Evolutionary conservation across 2,329 filamentous ascomycete species (phyloP).

Genomic region (Hymenoscyphus salicellus): DNA sequence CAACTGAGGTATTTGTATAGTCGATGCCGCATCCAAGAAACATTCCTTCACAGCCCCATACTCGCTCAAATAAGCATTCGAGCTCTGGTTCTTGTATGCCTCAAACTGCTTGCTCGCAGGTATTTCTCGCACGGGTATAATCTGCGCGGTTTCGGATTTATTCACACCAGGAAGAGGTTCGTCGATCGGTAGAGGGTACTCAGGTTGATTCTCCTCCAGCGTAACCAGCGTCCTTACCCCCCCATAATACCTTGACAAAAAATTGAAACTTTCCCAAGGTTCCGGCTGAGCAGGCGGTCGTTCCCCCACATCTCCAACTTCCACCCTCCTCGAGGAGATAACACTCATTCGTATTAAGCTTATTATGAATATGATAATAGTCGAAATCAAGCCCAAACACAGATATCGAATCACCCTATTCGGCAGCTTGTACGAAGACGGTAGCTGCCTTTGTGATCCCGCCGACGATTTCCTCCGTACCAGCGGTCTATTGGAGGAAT

Average conservation of each 20-base stretch:
- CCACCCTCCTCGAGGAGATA: slow-evolving; percentile 61
- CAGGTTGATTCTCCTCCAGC: slow-evolving; percentile 65
- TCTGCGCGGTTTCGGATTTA: slow-evolving; percentile 32
- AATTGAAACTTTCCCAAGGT: slow-evolving; percentile 80
- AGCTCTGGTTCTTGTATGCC: slow-evolving; percentile 56
- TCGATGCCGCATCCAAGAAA: slow-evolving; percentile 69
- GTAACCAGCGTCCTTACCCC: slow-evolving; percentile 72
- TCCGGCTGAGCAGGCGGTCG: slow-evolving; percentile 61
- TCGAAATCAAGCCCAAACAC: slow-evolving; percentile 66
- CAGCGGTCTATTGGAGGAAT: slow-evolving; percentile 33
- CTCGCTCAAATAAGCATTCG: slow-evolving; percentile 48
- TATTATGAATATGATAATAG: slow-evolving; percentile 73
- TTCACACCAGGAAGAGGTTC: slow-evolving; percentile 48
- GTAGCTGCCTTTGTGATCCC: slow-evolving; percentile 14
- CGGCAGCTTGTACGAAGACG: slow-evolving; percentile 47
- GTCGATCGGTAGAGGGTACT: slow-evolving; percentile 71
- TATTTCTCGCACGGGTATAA: slow-evolving; percentile 39
- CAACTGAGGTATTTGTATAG: slow-evolving; percentile 64
- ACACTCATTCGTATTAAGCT: slow-evolving; percentile 72
- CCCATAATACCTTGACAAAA: slow-evolving; percentile 85
- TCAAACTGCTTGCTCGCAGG: slow-evolving; percentile 56
- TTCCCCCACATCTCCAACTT: slow-evolving; percentile 56
- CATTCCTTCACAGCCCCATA: slow-evolving; percentile 63
- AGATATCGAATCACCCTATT: slow-evolving; percentile 75
- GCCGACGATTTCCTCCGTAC: slow-evolving; percentile 28